phyloP scores from a whole-genome alignment of 2,329 filamentous ascomycete species.

The Epichloe scottii region DNA sequence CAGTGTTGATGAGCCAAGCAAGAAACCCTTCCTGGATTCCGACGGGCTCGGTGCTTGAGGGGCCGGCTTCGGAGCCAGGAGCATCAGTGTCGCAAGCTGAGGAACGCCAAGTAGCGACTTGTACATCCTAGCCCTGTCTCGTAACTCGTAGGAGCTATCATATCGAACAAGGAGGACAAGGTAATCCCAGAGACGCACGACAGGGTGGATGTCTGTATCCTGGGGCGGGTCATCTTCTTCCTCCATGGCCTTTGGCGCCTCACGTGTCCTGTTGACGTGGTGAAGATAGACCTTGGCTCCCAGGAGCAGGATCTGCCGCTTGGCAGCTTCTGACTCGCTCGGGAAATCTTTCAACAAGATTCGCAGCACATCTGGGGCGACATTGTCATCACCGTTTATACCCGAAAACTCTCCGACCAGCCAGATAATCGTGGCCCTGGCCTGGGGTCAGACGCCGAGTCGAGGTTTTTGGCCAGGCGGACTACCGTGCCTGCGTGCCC shows the following conservation, averaged over 20 bases:
- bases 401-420: slow-evolving; percentile 90
- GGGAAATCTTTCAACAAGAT: slow-evolving; percentile 78
- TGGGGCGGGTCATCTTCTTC: slow-evolving; percentile 19
- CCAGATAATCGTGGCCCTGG: slow-evolving; percentile 92
- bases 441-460: slow-evolving; percentile 74
- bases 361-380: slow-evolving; percentile 82
- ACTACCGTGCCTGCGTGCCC: slow-evolving; percentile 78
- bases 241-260: slow-evolving; percentile 24
- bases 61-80: slow-evolving; percentile 87
- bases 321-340: slow-evolving; percentile 72
- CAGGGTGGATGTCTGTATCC: slow-evolving; percentile 42
- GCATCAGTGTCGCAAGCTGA: slow-evolving; percentile 78
- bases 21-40: slow-evolving; percentile 64
- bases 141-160: slow-evolving; percentile 87
- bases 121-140: slow-evolving; percentile 82
- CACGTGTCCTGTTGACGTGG: slow-evolving; percentile 55
- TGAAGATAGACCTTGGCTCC: slow-evolving; percentile 96
- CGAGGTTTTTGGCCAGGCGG: slow-evolving; percentile 78
- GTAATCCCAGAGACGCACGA: slow-evolving; percentile 73
- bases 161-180: slow-evolving; percentile 77
- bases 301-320: slow-evolving; percentile 81
- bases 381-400: slow-evolving; percentile 67
- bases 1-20: slow-evolving; percentile 74
- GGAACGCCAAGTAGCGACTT: slow-evolving; percentile 70
- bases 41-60: slow-evolving; percentile 84